Evolutionary conservation across 345 rosid species (phyloP), one percentile per base, ranked within the genome.

Genomic region (Tarenaya hassleriana): DNA sequence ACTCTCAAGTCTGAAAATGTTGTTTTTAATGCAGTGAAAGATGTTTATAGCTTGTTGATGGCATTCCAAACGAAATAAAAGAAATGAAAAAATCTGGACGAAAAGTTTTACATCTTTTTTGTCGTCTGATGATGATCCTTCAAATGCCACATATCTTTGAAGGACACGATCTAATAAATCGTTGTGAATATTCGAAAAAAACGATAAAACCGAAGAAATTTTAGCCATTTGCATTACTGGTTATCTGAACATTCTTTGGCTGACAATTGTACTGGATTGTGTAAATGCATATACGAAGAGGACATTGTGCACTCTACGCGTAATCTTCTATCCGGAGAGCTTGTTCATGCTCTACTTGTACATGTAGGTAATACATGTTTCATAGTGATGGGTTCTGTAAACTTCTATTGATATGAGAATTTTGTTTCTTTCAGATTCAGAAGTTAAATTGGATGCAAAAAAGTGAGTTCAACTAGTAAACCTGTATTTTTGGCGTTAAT

Each of bases 311-410:
- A 81, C 73, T 96, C 98, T 42, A 76, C 87, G 52, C 83, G 81
- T 58, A 91, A 91, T 78, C 95, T 91, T 63, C 57, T 91, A 42
- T 63, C 57, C 8, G 96, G 98, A 60, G 98, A 87, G 81, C 98
- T 91, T 75, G 96, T 94, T 52, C 96, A 86, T 61, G 90, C 84
- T 63, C 69, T 91, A 72, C 94, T 87, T 60, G 87, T 91, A 68
- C 98, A n/a, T n/a, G n/a, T n/a, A 91, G 94, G 98, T 87, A 75
- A 43, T 39, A 50, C 50, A 42, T 45, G 53, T 40, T 16, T 16
- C 29, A 41, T 38, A 33, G 21, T 48, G 55, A 52, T 39, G 34
- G 38, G 16, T 67, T 32, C 42, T 64, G 41, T 60, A 41, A 47
- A 32, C 31, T 45, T 53, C 63, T 54, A 47, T 27, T 64, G 35